Conservation (phyloP, 1,284 basidiomycete genomes). For the Cerioporus squamosus region DNA sequence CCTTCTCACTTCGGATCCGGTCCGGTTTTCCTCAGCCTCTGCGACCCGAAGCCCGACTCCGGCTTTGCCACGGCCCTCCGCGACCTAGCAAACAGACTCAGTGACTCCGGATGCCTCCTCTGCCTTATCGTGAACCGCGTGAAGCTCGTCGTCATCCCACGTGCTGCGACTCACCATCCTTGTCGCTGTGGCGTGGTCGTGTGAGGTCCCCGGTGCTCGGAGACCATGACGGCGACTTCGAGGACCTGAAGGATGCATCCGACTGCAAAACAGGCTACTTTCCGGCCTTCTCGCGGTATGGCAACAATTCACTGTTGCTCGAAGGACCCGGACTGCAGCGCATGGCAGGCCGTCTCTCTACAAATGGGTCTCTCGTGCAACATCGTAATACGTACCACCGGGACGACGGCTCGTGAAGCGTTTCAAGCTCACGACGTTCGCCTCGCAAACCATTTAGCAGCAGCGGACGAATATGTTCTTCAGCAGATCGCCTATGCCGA, state of each 20-base stretch:
- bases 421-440: neutral
- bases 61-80: neutral
- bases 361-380: neutral
- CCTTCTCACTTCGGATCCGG: conserved; percentile 15
- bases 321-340: neutral
- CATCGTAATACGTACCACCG: neutral
- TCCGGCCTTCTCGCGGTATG: neutral
- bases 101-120: neutral
- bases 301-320: neutral
- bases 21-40: conserved; percentile 10
- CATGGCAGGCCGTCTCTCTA: neutral
- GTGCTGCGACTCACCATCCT: neutral
- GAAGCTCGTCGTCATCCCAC: neutral
- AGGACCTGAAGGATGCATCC: neutral
- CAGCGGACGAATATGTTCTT: neutral
- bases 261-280: neutral
- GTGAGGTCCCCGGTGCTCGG: neutral
- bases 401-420: neutral
- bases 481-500: conserved; percentile 4
- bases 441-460: neutral
- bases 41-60: neutral
- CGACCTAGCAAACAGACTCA: conserved; percentile 6
- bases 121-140: conserved; percentile 1
- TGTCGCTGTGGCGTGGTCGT: neutral
- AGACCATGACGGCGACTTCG: neutral